Base-by-base conservation (phyloP, 495 filamentous ascomycete species). In the Neurospora sublineolata region DNA sequence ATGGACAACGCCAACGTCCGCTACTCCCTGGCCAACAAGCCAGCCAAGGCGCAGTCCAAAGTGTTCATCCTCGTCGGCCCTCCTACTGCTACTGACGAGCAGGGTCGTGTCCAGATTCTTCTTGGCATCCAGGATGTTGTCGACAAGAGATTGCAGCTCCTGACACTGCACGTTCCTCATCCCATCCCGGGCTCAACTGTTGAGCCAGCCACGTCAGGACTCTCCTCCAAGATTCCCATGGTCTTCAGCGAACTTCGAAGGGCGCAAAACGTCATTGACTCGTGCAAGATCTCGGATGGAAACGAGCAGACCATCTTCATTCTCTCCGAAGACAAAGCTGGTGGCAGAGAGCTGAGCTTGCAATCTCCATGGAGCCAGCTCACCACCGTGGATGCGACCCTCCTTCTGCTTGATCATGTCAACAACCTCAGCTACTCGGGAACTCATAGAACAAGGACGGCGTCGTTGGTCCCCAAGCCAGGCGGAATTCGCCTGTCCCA, bases 341-440 rank as follows among this genome's bases (percentile, higher is more conserved):
- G 89, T 9, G 84, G 85, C 33, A 86, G 87, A 12, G 86, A 89
- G 73, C 79, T 97, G 37, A 90, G 87, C 52, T 76, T 94, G 42
- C 91, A 93, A 79, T 91, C 90, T 7, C 91, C 91, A 7, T 94
- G 92, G 92, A 87, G 89, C 40, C 82, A 84, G 60, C 79, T 87
- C 3, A 87, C 87, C 27, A 88, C 86, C 33, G 76, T 94, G 9
- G 79, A 76, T 1, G 74, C 87, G 7, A 85, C 86, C 1, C 82
- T 86, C 68, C 74, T 85, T 7, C 77, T 77, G 33, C 70, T 78
- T 20, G 79, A 81, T 23, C 79, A 83, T 70, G 27, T 79, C 52
- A 76, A 80, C 70, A 83, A 75, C 70, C 77, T 84, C 20, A 77
- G 80, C 69, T 84, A 79, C 69, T 58, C 73, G 3, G 83, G 80